phyloP scores from a whole-genome alignment of 192 early-diverging fungal genomes.

The Mortierella alpina region DNA sequence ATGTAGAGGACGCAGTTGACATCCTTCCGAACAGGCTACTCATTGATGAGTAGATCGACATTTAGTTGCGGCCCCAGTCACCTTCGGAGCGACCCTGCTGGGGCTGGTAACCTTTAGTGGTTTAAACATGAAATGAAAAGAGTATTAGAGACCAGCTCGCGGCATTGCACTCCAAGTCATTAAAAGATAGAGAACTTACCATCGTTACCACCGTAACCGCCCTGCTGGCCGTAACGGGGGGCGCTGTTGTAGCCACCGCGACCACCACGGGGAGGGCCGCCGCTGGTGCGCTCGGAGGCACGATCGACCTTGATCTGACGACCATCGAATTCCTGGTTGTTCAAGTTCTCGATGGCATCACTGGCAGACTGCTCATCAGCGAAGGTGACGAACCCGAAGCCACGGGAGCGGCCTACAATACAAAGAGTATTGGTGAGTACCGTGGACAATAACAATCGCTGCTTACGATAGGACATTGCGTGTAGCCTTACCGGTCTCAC shows the following conservation, averaged over 20 bases:
- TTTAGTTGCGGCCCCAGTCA: slow-evolving; percentile 36
- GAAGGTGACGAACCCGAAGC: slow-evolving; percentile 88
- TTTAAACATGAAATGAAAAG: neutral
- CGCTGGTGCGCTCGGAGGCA: slow-evolving; percentile 48
- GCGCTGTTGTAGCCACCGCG: slow-evolving; percentile 28
- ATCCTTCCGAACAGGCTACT: neutral
- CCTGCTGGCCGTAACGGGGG: slow-evolving; percentile 17
- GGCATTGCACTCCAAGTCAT: neutral
- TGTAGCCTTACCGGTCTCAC: slow-evolving; percentile 72
- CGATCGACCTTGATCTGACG: slow-evolving; percentile 72
- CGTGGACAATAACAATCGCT: neutral
- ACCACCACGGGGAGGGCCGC: slow-evolving; percentile 35
- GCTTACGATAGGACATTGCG: neutral
- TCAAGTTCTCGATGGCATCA: slow-evolving; percentile 67
- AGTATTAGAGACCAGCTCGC: neutral
- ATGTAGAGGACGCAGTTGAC: neutral
- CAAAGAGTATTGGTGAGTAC: neutral
- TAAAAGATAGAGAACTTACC: too few species aligned
- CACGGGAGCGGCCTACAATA: slow-evolving; percentile 74
- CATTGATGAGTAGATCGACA: too few species aligned
- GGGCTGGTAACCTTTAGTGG: slow-evolving; percentile 7
- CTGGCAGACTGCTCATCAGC: slow-evolving; percentile 58
- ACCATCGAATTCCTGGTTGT: slow-evolving; percentile 79
- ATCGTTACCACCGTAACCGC: slow-evolving; percentile 2
- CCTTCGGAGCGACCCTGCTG: slow-evolving; percentile 48